Base-by-base conservation (phyloP, 345 rosid genomes). In the Linum lewisii region DNA sequence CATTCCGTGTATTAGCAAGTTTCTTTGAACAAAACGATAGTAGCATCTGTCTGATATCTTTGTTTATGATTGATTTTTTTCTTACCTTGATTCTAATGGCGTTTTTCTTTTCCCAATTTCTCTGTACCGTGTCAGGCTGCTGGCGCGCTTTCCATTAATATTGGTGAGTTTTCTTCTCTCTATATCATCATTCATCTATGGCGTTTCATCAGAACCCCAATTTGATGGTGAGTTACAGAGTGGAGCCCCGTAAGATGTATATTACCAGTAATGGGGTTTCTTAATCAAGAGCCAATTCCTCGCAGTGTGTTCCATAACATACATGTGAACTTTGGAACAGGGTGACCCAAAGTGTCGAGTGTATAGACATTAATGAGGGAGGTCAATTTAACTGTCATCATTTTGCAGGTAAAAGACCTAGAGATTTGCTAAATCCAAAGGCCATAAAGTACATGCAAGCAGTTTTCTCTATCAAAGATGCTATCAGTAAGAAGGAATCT, bases 381-480 rank as follows among this genome's bases (percentile, higher is more conserved):
- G 50, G 16, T 18, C 21, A 51, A 19, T 59, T 24, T 62, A 25
- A 70, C 42, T 52, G 11, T 7, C 10, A 60, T 23, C 6, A 72
- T 60, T 58, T 62, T 63, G 56, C 83, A 94, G 97, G 99, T 57
- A 94, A 94, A 80, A 86, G 97, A 61, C 99, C 97, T 20, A 84
- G 99, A 73, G 97, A 94, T 77, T 82, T 94, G 75, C 70, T 94
- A 63, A 90, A 85, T 67, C 93, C 97, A 6, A 94, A 90, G 77
- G 99, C 96, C 37, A 83, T 85, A 63, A 90, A 85, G 67, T 83
- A 94, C 75, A 81, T 94, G 87, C 96, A 90, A 83, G 80, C 85
- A 32, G 63, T 90, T 74, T 94, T 90, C 49, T 79, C 99, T 54
- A 71, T 94, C 68, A 94, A 90, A 88, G 97, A 94, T 72, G 88